phyloP scores from a whole-genome alignment of 768 basidiomycete genomes.

The Leccinum variicolor region DNA sequence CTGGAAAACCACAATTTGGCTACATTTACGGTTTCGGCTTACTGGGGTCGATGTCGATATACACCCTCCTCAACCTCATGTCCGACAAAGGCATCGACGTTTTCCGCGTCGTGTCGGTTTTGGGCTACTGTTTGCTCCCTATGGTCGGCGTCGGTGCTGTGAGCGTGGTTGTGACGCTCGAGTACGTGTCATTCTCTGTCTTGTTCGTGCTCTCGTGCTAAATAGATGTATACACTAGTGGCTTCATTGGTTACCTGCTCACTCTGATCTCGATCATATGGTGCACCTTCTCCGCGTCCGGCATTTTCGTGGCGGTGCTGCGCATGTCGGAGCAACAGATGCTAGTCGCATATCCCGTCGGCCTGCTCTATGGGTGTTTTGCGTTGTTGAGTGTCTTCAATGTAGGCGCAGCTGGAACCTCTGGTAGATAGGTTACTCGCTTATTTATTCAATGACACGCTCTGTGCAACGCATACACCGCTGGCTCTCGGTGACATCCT shows the following conservation, averaged over 20 bases:
- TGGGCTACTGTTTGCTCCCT: slow-evolving; percentile 94
- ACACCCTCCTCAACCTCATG: slow-evolving; percentile 96
- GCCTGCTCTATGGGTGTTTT: slow-evolving; percentile 91
- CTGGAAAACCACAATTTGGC: slow-evolving; percentile 97
- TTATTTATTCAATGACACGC: slow-evolving; percentile 10
- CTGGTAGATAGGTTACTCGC: slow-evolving; percentile 27
- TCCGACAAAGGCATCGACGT: slow-evolving; percentile 93
- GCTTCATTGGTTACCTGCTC: slow-evolving; percentile 79
- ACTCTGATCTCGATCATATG: slow-evolving; percentile 83
- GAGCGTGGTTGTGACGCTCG: slow-evolving; percentile 81
- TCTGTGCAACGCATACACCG: not conserved
- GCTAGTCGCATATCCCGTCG: slow-evolving; percentile 95
- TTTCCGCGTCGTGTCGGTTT: slow-evolving; percentile 89
- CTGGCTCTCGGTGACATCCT: not conserved
- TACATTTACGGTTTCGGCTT: slow-evolving; percentile 98
- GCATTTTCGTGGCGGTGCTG: slow-evolving; percentile 92
- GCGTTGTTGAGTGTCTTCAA: slow-evolving; percentile 91
- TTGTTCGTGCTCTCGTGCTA: not conserved
- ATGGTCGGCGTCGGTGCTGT: slow-evolving; percentile 93
- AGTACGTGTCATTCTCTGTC: slow-evolving; percentile 52
- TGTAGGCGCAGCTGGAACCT: slow-evolving; percentile 37
- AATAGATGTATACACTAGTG: slow-evolving; percentile 42
- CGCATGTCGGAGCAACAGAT: slow-evolving; percentile 94
- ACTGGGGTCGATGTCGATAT: slow-evolving; percentile 90
- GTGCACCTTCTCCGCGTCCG: slow-evolving; percentile 96